Base-by-base conservation (phyloP, 306 rosid species). In the Corylus heterophylla region DNA sequence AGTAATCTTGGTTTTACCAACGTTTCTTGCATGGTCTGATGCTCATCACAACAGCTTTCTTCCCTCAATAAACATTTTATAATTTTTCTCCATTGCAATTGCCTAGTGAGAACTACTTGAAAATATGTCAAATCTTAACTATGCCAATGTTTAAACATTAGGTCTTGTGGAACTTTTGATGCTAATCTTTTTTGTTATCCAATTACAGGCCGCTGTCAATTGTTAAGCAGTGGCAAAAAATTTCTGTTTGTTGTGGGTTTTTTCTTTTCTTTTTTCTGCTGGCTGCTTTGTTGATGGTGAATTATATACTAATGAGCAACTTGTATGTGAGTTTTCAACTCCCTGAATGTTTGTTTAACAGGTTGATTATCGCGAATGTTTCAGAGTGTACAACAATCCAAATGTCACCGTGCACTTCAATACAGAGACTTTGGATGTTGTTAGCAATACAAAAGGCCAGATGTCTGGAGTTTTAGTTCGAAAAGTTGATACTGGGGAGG, bases 331-430 rank as follows among this genome's bases (percentile, higher is more conserved):
- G 92, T 89, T 93, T 93, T 93, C 97, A 91, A 91, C 93, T 89
- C 80, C 94, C 88, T 91, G 89, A 92, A 92, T 94, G 95, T 91
- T 92, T 94, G 90, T 89, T 89, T 94, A 92, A 94, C 98, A 94
- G 97, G 98, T 92, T 94, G 91, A 89, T 94, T 92, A 92, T 92
- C 95, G 59, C 92, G 97, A 92, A 94, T 92, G 98, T 94, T 94
- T 89, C 95, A 94, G 98, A 92, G 98, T 92, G 97, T 85, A 45
- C 95, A 94, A 91, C 97, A 91, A 86, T 80, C 97, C 90, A 76
- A 92, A 91, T 79, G 73, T 94, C 87, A 89, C 97, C 54, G 88
- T 89, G 93, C 97, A 94, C 89, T 94, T 86, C 88, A 92, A 89
- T 87, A 86, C 94, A 55, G 97, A 89, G 90, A 75, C 97, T n/a